phyloP scores from a whole-genome alignment of 2,329 filamentous ascomycete genomes.

The Hypoxylon rubiginosum region DNA sequence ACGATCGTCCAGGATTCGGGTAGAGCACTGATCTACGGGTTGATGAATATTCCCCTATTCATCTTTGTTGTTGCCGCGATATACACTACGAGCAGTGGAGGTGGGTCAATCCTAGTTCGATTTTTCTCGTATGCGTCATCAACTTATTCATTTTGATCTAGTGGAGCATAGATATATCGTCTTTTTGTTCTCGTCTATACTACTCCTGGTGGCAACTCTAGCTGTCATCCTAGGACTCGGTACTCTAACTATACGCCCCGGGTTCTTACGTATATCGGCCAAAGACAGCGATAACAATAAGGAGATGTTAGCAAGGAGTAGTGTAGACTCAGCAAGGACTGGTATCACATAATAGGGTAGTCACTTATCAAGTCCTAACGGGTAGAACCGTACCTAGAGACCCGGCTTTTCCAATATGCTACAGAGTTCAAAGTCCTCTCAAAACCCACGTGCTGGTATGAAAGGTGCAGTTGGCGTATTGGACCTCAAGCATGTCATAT shows the following conservation, averaged over 20 bases:
- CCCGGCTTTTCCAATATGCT: too few species aligned
- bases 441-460: too few species aligned
- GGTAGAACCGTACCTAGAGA: too few species aligned
- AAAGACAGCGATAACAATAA: background rate
- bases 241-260: background rate
- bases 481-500: too few species aligned
- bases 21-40: slow-evolving; percentile 50
- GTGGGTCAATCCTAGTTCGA: slow-evolving; percentile 27
- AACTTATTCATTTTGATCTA: slow-evolving; percentile 11
- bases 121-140: background rate
- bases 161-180: slow-evolving; percentile 39
- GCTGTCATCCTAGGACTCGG: slow-evolving; percentile 30
- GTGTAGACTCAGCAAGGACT: too few species aligned
- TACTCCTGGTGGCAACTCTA: slow-evolving; percentile 44
- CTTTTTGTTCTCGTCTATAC: slow-evolving; percentile 43
- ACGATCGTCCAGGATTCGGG: slow-evolving; percentile 48
- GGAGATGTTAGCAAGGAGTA: slow-evolving; percentile 32
- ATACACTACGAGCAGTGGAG: slow-evolving; percentile 50
- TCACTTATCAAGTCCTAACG: too few species aligned
- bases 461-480: too few species aligned
- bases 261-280: slow-evolving; percentile 3
- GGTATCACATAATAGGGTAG: too few species aligned
- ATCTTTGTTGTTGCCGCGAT: slow-evolving; percentile 67
- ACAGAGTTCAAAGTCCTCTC: too few species aligned
- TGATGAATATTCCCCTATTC: slow-evolving; percentile 67